Evolutionary conservation across 1,284 basidiomycete species (phyloP), one percentile per base, ranked within the genome.

Genomic region (Heterobasidion occidentale): DNA sequence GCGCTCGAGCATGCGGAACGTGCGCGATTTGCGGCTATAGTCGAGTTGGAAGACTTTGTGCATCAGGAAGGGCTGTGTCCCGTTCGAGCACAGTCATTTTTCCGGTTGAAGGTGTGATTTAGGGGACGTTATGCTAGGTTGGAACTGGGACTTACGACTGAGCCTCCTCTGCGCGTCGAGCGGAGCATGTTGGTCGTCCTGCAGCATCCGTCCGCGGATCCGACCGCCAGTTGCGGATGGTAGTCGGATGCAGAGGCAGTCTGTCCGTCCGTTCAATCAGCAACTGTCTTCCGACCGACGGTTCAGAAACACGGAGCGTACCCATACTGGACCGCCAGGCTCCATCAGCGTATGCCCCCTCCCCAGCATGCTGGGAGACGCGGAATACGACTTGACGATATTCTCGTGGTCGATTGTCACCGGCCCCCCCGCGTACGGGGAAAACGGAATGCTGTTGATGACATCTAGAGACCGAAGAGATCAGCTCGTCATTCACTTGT

Each of bases 1-100:
- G 42, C 82, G 80, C 60, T 98, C 94, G 7, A 92, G 71, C 86
- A 97, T 92, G 20, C 93, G 76, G 64, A 82, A 92, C 59, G 90
- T 82, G 35, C 81, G 79, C 0, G 79, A 79, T 15, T 77, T 79
- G 20, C 84, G 81, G 64, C 83, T 91, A 64, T 90, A 92, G 71
- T 97, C 94, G 53, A 98, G 76, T 63, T 92, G 90, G 65, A 84
- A 97, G 12, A 95, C 77, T 61, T 85, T 88, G 65, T 93, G 86
- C 14, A 80, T 75, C 53, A 91, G 81, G 64, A 90, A 83, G 0
- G 88, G 87, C 90, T 93, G 60, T 9, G 12, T 59, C 2, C 15
- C 46, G 9, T 51, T 20, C 51, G 49, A 36, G 34, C 19, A 6
- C 17, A 38, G 34, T 42, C 38, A 9, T 11, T 42, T 27, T 27